These are phyloP conservation scores for Spathaspora sp. DNA, from an alignment of 1,139 yeast species.

Conservation along the genomic window DNA sequence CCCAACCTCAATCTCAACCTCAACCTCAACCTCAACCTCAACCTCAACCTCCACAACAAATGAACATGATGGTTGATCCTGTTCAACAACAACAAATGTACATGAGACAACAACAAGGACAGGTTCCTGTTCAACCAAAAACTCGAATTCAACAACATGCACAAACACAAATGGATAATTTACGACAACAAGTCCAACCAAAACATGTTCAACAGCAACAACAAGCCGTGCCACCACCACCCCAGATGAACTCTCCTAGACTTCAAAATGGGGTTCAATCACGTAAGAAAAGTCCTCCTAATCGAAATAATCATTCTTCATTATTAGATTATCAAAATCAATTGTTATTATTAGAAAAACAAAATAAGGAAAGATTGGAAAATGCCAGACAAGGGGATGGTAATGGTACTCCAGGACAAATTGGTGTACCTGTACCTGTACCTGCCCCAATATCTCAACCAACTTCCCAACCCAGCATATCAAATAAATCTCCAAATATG, in stretches of 20 bases:
- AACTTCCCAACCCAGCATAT: constrained; percentile 26
- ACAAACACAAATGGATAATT: constrained; percentile 51
- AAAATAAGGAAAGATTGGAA: constrained; percentile 62
- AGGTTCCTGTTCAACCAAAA: constrained; percentile 16
- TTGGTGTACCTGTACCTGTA: too few species aligned
- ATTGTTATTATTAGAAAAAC: constrained; percentile 67
- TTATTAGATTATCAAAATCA: constrained; percentile 78
- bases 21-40: constrained; percentile 34
- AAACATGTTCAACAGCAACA: constrained; percentile 31
- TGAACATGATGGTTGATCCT: constrained; percentile 29
- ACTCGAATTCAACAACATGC: constrained; percentile 49
- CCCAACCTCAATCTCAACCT: constrained; percentile 17
- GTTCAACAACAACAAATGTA: not conserved
- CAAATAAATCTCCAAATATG: constrained; percentile 12
- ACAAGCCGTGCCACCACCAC: constrained; percentile 24
- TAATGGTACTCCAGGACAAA: too few species aligned
- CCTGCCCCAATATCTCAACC: constrained; percentile 13
- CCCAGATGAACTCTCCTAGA: constrained; percentile 16
- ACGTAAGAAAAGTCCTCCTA: not conserved
- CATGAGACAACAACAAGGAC: constrained; percentile 1
- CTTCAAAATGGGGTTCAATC: not conserved
- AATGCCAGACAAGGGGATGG: constrained; percentile 35
- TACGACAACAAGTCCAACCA: constrained; percentile 46
- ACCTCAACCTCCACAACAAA: constrained; percentile 52
- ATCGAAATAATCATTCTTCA: constrained; percentile 25